Conservation (phyloP, 2,329 filamentous ascomycete genomes). For the Bipolaris gigantea region DNA sequence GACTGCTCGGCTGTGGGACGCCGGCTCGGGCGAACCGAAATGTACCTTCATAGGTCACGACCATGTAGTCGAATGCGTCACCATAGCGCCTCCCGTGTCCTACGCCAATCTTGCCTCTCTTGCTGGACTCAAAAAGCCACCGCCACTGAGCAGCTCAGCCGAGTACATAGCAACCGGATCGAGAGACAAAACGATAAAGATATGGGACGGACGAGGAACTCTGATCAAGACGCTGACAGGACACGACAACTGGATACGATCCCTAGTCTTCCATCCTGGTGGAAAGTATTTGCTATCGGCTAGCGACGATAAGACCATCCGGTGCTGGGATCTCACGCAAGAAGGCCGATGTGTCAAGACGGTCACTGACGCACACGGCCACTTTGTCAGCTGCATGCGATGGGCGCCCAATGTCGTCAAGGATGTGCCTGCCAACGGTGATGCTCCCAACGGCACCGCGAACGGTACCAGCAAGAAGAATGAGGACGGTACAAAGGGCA, state of each 20-base stretch:
- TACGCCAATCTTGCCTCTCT: constrained; percentile 77
- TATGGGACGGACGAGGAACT: constrained; percentile 86
- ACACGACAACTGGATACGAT: constrained; percentile 93
- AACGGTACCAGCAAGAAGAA: constrained; percentile 57
- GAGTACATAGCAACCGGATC: constrained; percentile 90
- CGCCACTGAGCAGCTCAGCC: constrained; percentile 70
- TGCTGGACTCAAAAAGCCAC: constrained; percentile 81
- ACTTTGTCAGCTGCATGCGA: constrained; percentile 82
- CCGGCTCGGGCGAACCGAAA: constrained; percentile 73
- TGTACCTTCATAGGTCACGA: constrained; percentile 83
- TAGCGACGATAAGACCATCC: constrained; percentile 85
- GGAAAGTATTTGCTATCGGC: constrained; percentile 88
- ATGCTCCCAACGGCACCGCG: constrained; percentile 48
- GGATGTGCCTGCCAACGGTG: constrained; percentile 52
- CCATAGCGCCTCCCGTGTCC: constrained; percentile 76
- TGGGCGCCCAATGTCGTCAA: constrained; percentile 82
- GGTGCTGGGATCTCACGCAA: constrained; percentile 91
- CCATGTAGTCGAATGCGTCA: constrained; percentile 81
- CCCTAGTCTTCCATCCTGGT: constrained; percentile 83
- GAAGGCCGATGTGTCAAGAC: constrained; percentile 88
- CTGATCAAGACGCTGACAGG: constrained; percentile 82
- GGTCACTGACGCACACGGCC: constrained; percentile 73
- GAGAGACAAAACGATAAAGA: constrained; percentile 84
- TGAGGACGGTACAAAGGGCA: constrained; percentile 59
- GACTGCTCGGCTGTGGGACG: constrained; percentile 82